These are phyloP conservation scores for Gaeumannomyces sp. DNA, from an alignment of 2,329 filamentous ascomycete species.

Conservation along the genomic window DNA sequence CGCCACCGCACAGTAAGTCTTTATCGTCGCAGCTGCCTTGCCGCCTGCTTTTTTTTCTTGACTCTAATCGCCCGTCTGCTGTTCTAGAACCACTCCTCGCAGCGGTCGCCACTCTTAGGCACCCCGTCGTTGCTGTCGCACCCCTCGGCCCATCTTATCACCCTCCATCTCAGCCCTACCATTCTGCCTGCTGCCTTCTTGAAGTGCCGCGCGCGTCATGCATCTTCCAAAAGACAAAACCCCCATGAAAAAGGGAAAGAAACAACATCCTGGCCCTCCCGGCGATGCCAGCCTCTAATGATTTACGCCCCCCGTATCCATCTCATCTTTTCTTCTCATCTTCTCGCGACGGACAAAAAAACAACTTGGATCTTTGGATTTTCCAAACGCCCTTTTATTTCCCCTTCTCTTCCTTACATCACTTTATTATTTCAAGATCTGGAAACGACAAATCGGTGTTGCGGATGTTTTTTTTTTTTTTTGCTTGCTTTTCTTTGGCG, in stretches of 20 bases:
- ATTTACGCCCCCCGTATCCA: constrained; percentile 1
- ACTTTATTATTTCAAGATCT: background rate
- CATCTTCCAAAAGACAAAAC: constrained; percentile 5
- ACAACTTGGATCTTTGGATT: background rate
- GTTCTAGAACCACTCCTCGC: constrained; percentile 31
- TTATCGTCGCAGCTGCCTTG: background rate
- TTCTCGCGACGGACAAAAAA: background rate
- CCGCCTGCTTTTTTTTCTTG: background rate
- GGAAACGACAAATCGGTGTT: background rate
- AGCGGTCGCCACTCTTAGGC: constrained; percentile 36
- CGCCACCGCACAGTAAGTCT: constrained; percentile 47
- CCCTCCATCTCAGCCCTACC: background rate
- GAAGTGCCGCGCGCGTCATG: background rate
- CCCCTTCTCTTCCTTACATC: background rate
- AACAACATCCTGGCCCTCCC: background rate
- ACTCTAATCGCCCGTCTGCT: background rate
- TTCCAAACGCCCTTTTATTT: background rate
- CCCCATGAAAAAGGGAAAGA: background rate
- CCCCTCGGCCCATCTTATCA: background rate
- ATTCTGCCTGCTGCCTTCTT: background rate
- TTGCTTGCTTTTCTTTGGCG: background rate
- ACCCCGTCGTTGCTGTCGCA: constrained; percentile 14
- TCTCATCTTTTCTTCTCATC: constrained; percentile 1
- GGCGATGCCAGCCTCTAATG: constrained; percentile 6
- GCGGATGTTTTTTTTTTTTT: background rate